Evolutionary conservation across 306 rosid species (phyloP).

Genomic region (Casuarina cunninghamiana): DNA sequence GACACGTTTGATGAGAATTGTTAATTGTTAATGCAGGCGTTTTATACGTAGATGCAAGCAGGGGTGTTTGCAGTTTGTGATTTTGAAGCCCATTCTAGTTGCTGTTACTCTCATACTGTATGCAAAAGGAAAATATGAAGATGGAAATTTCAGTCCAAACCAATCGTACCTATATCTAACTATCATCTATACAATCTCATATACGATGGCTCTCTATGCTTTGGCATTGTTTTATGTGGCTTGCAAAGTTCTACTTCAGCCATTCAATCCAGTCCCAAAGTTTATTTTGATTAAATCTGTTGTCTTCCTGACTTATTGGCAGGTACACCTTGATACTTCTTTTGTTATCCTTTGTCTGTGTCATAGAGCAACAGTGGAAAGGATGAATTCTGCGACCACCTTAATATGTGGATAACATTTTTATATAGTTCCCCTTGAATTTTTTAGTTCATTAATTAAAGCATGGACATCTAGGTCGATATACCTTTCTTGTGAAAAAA

Average conservation of each 20-base stretch:
- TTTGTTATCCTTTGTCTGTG: conserved; percentile 15
- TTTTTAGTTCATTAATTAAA: too few relatives aligned
- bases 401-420: conserved; percentile 6
- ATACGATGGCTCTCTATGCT: conserved; percentile 88
- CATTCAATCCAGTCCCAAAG: conserved; percentile 97
- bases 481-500: too few relatives aligned
- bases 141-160: conserved; percentile 85
- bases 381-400: conserved; percentile 22
- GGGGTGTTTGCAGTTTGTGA: conserved; percentile 96
- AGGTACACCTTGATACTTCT: conserved; percentile 43
- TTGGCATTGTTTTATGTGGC: conserved; percentile 90
- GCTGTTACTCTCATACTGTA: conserved; percentile 82
- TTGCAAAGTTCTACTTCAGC: conserved; percentile 96
- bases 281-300: conserved; percentile 90
- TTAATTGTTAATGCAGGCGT: conserved; percentile 64
- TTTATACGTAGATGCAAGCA: conserved; percentile 98
- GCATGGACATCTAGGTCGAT: neutral
- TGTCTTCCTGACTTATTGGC: conserved; percentile 99
- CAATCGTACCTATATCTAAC: conserved; percentile 94
- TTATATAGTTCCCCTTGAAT: neutral
- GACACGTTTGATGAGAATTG: conserved; percentile 8
- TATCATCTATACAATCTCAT: conserved; percentile 82
- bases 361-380: conserved; percentile 9
- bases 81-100: conserved; percentile 90
- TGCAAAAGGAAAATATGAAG: conserved; percentile 82